A percentile compares a stretch with the other conserved stretches of the same genome.
phyloP scores from a whole-genome alignment of 2,329 filamentous ascomycete species.

The Penicillium sp. region DNA sequence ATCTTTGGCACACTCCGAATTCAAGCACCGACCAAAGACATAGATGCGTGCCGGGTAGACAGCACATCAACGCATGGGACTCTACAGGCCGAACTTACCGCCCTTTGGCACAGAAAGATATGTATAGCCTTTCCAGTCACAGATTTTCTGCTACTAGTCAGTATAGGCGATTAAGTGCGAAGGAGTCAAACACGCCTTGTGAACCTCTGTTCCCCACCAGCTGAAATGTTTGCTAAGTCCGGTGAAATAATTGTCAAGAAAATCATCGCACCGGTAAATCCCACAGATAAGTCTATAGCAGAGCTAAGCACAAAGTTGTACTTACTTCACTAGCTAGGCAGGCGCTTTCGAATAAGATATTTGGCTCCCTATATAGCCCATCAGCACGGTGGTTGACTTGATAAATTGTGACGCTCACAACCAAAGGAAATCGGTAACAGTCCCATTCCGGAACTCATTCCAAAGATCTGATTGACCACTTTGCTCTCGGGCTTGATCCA shows the following conservation, averaged over 20 bases:
- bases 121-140: constrained; percentile 24
- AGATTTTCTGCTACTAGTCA: constrained; percentile 19
- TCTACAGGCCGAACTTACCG: constrained; percentile 14
- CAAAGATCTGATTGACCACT: constrained; percentile 31
- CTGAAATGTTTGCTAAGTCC: constrained; percentile 21
- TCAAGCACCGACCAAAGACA: not conserved
- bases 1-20: not conserved
- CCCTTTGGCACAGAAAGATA: constrained; percentile 17
- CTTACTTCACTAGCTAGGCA: constrained; percentile 67
- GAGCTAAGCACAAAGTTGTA: constrained; percentile 72
- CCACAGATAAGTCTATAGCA: constrained; percentile 54
- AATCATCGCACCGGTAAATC: constrained; percentile 26
- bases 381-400: not conserved
- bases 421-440: constrained; percentile 40
- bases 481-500: constrained; percentile 30
- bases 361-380: constrained; percentile 21
- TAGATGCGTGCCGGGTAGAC: not conserved
- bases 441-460: constrained; percentile 30
- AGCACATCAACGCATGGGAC: not conserved
- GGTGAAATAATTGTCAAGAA: constrained; percentile 30
- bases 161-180: not conserved
- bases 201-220: constrained; percentile 29
- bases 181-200: constrained; percentile 17
- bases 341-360: constrained; percentile 53
- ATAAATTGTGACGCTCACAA: constrained; percentile 24